A percentile compares a stretch with the other conserved stretches of the same genome.
Conservation (phyloP, 208 protist genomes). For the Trypanosoma platydactyli region DNA sequence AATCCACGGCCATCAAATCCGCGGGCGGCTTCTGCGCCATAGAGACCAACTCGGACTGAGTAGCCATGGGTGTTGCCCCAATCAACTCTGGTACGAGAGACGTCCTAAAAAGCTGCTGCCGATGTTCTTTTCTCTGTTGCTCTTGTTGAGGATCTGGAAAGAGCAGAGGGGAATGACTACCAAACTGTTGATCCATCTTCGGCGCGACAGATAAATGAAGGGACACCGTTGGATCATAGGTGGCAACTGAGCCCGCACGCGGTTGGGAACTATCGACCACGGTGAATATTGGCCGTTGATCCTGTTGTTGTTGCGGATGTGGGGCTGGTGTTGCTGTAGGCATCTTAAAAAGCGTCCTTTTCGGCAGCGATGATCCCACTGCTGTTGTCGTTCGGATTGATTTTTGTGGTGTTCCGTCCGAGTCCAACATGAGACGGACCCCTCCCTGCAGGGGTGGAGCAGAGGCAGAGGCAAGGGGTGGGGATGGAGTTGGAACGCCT, state of each 20-base stretch:
- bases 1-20: constrained; percentile 50
- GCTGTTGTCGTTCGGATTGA: constrained; percentile 8
- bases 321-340: neutral
- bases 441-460: neutral
- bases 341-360: constrained; percentile 44
- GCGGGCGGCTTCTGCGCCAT: neutral
- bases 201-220: constrained; percentile 1
- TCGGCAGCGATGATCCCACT: constrained; percentile 34
- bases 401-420: constrained; percentile 18
- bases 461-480: neutral
- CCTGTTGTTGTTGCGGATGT: neutral
- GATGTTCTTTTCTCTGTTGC: constrained; percentile 12
- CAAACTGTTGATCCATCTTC: constrained; percentile 11
- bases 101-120: constrained; percentile 18
- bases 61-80: constrained; percentile 7
- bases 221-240: constrained; percentile 34
- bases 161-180: constrained; percentile 32
- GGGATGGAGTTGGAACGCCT: neutral
- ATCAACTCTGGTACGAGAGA: constrained; percentile 6
- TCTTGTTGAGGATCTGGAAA: constrained; percentile 35
- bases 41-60: neutral
- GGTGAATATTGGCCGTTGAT: constrained; percentile 11
- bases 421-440: constrained; percentile 25
- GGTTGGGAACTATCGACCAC: constrained; percentile 20
- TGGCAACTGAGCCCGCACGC: constrained; percentile 1